These are phyloP conservation scores for Ambrosia trifida DNA, from an alignment of 129 eudicot genomes.

Conservation along the genomic window DNA sequence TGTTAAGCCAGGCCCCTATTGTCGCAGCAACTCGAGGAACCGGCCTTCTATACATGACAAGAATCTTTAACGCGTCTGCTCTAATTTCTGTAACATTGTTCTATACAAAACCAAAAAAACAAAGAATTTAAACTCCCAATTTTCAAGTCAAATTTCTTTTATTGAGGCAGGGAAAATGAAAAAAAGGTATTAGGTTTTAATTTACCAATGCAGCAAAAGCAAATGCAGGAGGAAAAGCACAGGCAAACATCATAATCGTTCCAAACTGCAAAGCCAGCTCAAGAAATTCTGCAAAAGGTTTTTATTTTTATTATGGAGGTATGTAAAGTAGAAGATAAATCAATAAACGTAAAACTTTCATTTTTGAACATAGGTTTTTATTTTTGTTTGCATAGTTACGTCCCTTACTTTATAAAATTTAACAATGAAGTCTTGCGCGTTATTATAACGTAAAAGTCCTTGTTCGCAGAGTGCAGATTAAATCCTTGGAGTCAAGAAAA, in stretches of 20 bases:
- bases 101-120: slow-evolving; percentile 39
- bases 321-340: not conserved
- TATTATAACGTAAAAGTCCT: not conserved
- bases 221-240: slow-evolving; percentile 94
- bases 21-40: slow-evolving; percentile 80
- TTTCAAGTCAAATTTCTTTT: not conserved
- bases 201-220: slow-evolving; percentile 85
- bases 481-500: not conserved
- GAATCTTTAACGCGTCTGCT: slow-evolving; percentile 92
- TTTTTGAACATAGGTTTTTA: not conserved
- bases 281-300: slow-evolving; percentile 66
- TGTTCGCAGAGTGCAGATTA: not conserved
- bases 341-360: not conserved
- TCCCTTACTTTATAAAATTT: not conserved
- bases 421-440: not conserved
- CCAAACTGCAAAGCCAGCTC: slow-evolving; percentile 97
- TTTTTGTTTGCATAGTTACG: not conserved
- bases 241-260: slow-evolving; percentile 98
- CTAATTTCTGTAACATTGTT: slow-evolving; percentile 84
- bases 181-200: not conserved
- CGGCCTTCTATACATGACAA: slow-evolving; percentile 81
- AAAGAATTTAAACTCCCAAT: slow-evolving; percentile 5
- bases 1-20: slow-evolving; percentile 94
- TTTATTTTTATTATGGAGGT: not conserved
- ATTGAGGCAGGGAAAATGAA: not conserved